Evolutionary conservation across 2,329 filamentous ascomycete genomes (phyloP), one percentile per base, ranked within the genome.

Genomic region (Cordyceps cateniannulata): DNA sequence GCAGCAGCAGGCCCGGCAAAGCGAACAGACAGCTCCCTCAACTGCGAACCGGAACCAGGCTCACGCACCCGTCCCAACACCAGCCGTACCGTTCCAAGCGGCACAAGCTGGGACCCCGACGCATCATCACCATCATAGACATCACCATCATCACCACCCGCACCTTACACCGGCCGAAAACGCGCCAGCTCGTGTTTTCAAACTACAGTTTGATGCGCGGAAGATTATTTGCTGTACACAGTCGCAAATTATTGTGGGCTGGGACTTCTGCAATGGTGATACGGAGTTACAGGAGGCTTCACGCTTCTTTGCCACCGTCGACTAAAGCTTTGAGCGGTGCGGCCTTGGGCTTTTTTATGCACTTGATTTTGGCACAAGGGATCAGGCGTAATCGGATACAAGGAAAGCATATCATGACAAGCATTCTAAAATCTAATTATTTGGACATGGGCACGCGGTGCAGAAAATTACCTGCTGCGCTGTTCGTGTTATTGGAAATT

Each of bases 141-240:
- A 54, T 51, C 51, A 60, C 42, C 60, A 58, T 20, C 58, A 63
- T 9, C 71, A 77, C 45, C 77, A 82, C 59, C 78, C 77, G 3
- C 79, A 81, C 63, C 77, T 81, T 10, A 69, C 72, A 1, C 71
- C 73, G 42, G 70, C 75, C 8, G 81, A 84, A 63, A 74, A 76
- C 35, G 79, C 77, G 59, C 77, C 79, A 12, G 78, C 80, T 8
- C 76, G 95, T 25, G 90, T 99, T 3, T 99, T 98, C 79, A 99
- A 99, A 75, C 80, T 98, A 40, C 95, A 99, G 72, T 99, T 97
- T 67, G 95, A 99, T 71, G 90, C 92, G 1, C 84, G 92, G 24
- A 87, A 93, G 67, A 96, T 99, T 66, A 89, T 99, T 59, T 97
- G 93, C 76, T 97, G 93, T 71, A 95, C 90, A 65, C 93, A 98